Evolutionary conservation across 108 stramenopile species (phyloP).

Genomic region (Nitzschia sp.): DNA sequence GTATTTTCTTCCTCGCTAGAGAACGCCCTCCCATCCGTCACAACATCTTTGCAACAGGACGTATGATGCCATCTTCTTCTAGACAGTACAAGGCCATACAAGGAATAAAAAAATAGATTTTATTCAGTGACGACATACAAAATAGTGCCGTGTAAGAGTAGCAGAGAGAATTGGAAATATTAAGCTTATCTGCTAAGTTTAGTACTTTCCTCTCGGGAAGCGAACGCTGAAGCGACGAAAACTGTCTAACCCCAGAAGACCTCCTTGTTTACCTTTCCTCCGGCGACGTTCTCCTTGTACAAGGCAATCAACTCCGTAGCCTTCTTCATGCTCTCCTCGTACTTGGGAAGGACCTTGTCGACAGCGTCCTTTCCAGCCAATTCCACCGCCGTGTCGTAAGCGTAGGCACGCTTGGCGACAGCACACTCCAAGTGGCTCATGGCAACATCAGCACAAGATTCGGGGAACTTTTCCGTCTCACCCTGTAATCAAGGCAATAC

Average conservation of each 20-base stretch:
- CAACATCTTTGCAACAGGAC: no score
- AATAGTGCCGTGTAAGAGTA: background rate
- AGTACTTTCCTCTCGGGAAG: background rate
- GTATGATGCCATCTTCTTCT: no score
- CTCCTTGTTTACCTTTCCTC: slow-evolving; percentile 28
- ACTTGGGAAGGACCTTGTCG: slow-evolving; percentile 36
- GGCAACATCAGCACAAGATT: slow-evolving; percentile 27
- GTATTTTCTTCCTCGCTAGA: no score
- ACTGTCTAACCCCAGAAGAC: slow-evolving; percentile 33
- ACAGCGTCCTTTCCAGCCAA: slow-evolving; percentile 33
- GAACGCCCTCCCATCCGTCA: no score
- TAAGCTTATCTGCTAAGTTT: background rate
- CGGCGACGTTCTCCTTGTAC: slow-evolving; percentile 35
- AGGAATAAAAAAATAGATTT: no score
- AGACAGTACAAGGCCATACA: no score
- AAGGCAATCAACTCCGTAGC: slow-evolving; percentile 35
- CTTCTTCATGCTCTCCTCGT: slow-evolving; percentile 45
- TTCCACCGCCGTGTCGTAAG: slow-evolving; percentile 25
- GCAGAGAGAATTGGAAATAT: slow-evolving; percentile 5
- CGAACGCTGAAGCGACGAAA: background rate
- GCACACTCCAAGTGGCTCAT: slow-evolving; percentile 36
- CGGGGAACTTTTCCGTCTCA: slow-evolving; percentile 23
- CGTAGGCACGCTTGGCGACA: slow-evolving; percentile 32
- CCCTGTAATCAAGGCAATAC: slow-evolving; percentile 4
- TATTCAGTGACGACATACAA: background rate